Evolutionary conservation across 495 filamentous ascomycete species (phyloP), one percentile per base, ranked within the genome.

Genomic region (Aspergillus heteromorphus): DNA sequence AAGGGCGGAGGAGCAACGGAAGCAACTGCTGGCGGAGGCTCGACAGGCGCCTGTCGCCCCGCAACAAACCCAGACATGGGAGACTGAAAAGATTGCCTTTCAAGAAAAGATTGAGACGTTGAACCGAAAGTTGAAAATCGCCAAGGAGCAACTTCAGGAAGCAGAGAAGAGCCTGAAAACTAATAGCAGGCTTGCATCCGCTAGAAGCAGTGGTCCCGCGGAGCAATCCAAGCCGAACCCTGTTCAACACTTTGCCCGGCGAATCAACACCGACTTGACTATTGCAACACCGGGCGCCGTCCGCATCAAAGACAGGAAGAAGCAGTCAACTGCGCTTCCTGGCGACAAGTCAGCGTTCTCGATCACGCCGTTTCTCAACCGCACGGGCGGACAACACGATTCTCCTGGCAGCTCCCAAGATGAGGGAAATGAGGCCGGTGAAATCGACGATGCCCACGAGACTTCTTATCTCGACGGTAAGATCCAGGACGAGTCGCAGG

Each of bases 281-380:
- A 81, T 89, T 56, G 85, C 84, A 51, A 89, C 86, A 1, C 86
- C 86, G 9, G 86, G 85, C 16, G 83, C 83, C 49, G 73, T 81
- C 49, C 71, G 73, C 16, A 68, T 77, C 56, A 77, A 79, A 61
- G 85, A 83, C 53, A 76, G 76, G 54, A 73, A 66, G 18, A 73
- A 72, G 41, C 71, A 73, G 43, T 16, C 14, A 13, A n/a, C 80
- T 14, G 81, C 81, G 0, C 61, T 85, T 36, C 71, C 84, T 30
- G 90, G 87, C 20, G 90, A 95, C 58, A 95, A 95, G 67, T 95
- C 91, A 0, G 83, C 78, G 17, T 97, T 97, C 65, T 93, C 90
- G 10, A 91, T 97, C 57, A 97, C 92, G 1, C 92, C 92, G 0
- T 95, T 91, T 68, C 72, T 97, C 25, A 95, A 92, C 72, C 85